A percentile compares a stretch with the other conserved stretches of the same genome.
Conservation (phyloP, 495 filamentous ascomycete genomes). For the Hapsidospora chrysogenum region DNA sequence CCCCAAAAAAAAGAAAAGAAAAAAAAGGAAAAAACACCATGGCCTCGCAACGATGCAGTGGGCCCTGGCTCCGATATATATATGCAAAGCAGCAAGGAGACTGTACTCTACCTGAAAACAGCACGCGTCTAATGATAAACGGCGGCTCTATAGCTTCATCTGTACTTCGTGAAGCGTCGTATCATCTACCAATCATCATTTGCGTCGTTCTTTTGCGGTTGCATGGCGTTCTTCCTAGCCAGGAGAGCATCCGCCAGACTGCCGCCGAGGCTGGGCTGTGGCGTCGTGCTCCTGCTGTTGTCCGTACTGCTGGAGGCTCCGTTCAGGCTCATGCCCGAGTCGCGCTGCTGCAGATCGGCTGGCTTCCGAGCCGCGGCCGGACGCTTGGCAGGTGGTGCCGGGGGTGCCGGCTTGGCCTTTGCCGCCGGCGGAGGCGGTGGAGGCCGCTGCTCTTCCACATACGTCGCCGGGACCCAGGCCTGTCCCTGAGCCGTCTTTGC, state of each 20-base stretch:
- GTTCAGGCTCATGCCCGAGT: constrained; percentile 59
- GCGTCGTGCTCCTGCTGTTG: constrained; percentile 51
- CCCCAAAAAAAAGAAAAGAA: too few relatives aligned
- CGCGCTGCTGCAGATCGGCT: constrained; percentile 45
- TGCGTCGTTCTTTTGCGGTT: constrained; percentile 59
- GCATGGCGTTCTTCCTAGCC: constrained; percentile 45
- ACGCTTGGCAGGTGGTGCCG: constrained; percentile 76
- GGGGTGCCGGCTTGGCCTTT: constrained; percentile 47
- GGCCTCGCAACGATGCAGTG: too few relatives aligned
- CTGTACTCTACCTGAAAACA: too few relatives aligned
- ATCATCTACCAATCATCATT: constrained; percentile 37
- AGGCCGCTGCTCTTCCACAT: constrained; percentile 62
- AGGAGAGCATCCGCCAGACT: constrained; percentile 71
- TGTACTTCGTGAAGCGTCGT: too few relatives aligned
- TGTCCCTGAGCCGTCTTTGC: constrained; percentile 55
- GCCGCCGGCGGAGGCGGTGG: constrained; percentile 36
- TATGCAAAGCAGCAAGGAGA: too few relatives aligned
- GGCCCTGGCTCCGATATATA: too few relatives aligned
- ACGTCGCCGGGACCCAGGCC: constrained; percentile 88
- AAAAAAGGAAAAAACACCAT: too few relatives aligned
- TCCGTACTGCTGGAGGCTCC: constrained; percentile 43
- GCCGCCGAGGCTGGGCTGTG: constrained; percentile 56
- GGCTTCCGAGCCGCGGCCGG: constrained; percentile 50
- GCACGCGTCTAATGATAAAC: too few relatives aligned
- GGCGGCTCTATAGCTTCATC: too few relatives aligned